Conservation (phyloP, 768 basidiomycete genomes). For the Suillus sp. region DNA sequence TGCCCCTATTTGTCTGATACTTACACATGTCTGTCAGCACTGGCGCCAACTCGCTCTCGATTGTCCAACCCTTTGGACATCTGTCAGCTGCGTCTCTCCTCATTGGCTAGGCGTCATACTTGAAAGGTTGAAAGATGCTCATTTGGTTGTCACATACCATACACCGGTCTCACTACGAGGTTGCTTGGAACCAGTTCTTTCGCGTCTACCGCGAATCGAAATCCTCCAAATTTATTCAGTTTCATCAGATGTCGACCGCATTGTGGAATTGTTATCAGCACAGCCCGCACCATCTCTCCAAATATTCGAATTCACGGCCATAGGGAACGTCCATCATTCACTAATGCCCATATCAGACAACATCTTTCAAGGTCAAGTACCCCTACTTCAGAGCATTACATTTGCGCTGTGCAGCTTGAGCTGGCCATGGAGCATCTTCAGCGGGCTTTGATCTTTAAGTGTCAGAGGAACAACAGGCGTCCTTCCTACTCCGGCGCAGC, state of each 20-base stretch:
- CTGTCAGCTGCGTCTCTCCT: conserved; percentile 39
- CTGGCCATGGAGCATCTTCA: conserved; percentile 39
- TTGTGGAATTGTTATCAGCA: conserved; percentile 16
- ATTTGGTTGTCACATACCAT: conserved; percentile 22
- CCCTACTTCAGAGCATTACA: conserved; percentile 34
- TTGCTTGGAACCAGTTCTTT: conserved; percentile 31
- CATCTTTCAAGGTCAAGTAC: conserved; percentile 35
- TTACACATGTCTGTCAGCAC: conserved; percentile 33
- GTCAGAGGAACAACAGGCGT: conserved; percentile 26
- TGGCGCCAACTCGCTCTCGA: conserved; percentile 48
- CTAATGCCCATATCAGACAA: conserved; percentile 27
- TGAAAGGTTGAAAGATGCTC: conserved; percentile 42
- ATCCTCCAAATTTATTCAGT: conserved; percentile 27
- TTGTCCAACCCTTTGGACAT: conserved; percentile 34
- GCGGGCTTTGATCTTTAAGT: conserved; percentile 35
- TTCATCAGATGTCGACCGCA: conserved; percentile 31
- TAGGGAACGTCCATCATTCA: conserved; percentile 21
- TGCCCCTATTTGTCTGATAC: conserved; percentile 25
- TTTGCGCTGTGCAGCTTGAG: conserved; percentile 32
- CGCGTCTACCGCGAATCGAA: conserved; percentile 32
- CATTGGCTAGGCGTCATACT: background rate
- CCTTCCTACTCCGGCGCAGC: conserved; percentile 22
- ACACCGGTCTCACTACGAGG: conserved; percentile 27
- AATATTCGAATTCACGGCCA: conserved; percentile 16
- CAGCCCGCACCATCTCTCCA: background rate